Evolutionary conservation across 176 grass and related monocot species (phyloP), one percentile per base, ranked within the genome.

Genomic region (Eleusine coracana): DNA sequence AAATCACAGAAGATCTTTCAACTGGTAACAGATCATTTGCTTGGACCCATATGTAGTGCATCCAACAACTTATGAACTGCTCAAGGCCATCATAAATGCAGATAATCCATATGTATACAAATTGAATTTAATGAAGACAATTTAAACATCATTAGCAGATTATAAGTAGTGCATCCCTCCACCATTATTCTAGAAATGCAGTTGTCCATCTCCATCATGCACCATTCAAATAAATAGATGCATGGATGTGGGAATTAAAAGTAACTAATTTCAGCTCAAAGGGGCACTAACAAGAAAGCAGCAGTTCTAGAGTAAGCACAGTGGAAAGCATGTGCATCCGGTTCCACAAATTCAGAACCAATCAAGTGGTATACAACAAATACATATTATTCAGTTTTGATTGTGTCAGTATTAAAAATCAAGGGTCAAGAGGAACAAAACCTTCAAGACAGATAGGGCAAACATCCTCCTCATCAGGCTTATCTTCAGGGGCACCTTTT

Each of bases 391-490:
- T 64, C 36, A 86, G 17, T 15, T 46, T 10, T 27, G 13, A 73
- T 54, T 10, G 21, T 80, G 38, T 56, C 48, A 68, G 16, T 16
- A 14, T 60, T 65, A 73, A 49, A 14, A 66, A 2, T 49, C 15
- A 9, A 63, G 49, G 54, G 28, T 54, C 28, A 52, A 77, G 40
- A 79, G 51, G 75, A 77, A 78, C 20, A 65, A 28, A 72, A 96
- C 94, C 91, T 91, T 93, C 94, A 82, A 96, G 93, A 80, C 93
- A 96, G 76, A 91, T 96, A 75, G 93, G 90, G 40, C 90, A 96
- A 85, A 89, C 90, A 77, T 97, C 94, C 64, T 97, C 94, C 60
- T 93, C 94, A 23, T 91, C 88, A 80, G 71, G 36, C 49, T 67
- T 84, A 36, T 77, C 70, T 42, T 46, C 66, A 56, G 68, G 7